Conservation (phyloP, 768 basidiomycete species). For the Pleurotus eryngii region DNA sequence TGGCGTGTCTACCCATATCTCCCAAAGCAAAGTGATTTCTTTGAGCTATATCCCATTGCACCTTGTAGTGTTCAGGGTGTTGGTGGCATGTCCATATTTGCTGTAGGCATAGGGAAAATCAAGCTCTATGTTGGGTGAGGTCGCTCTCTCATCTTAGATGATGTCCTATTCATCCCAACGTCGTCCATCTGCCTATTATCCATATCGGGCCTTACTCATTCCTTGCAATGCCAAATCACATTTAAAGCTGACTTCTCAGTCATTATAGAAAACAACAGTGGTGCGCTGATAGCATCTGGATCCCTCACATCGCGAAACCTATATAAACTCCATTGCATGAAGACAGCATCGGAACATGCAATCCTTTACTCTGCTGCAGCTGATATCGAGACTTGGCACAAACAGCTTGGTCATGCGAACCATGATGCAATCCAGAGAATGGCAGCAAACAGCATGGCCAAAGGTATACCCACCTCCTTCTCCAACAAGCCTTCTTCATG, state of each 20-base stretch:
- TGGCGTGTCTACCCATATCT: constrained; percentile 13
- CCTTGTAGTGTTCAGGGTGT: constrained; percentile 12
- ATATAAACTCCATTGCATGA: constrained; percentile 1
- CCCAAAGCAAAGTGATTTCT: constrained; percentile 14
- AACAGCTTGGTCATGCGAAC: constrained; percentile 14
- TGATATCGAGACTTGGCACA: constrained; percentile 15
- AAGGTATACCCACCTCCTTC: constrained; percentile 16
- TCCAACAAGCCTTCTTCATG: constrained; percentile 11
- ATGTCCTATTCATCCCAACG: constrained; percentile 14
- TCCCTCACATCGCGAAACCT: constrained; percentile 4
- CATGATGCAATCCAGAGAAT: constrained; percentile 9
- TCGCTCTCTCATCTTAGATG: background rate
- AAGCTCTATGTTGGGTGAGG: constrained; percentile 12
- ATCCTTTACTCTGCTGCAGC: background rate
- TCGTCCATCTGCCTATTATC: constrained; percentile 17
- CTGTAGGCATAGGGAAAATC: constrained; percentile 13
- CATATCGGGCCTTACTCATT: constrained; percentile 10
- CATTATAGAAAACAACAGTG: background rate
- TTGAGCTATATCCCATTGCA: constrained; percentile 4
- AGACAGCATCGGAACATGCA: constrained; percentile 2
- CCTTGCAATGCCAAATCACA: background rate
- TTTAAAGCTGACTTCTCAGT: constrained; percentile 6
- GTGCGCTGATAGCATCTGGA: constrained; percentile 8
- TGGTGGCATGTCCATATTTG: constrained; percentile 13
- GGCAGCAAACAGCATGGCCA: constrained; percentile 3